Conservation (phyloP, 1,284 basidiomycete species). For the Entoloma clypeatum region DNA sequence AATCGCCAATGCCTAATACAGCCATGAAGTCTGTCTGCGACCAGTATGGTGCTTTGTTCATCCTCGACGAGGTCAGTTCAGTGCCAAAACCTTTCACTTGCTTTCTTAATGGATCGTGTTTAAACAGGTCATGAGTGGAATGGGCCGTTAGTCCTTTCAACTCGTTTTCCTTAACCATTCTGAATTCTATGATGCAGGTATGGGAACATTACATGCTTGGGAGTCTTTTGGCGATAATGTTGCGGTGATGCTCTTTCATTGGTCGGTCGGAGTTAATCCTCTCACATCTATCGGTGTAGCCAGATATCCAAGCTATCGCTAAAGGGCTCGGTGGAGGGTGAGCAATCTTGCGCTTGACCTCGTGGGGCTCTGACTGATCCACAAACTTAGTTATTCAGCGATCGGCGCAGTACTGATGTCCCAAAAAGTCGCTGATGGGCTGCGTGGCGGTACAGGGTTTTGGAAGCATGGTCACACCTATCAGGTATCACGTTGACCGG, state of each 20-base stretch:
- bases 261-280: neutral
- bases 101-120: constrained; percentile 1
- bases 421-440: constrained; percentile 65
- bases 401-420: constrained; percentile 79
- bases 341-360: constrained; percentile 19
- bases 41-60: constrained; percentile 82
- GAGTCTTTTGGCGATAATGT: constrained; percentile 74
- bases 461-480: constrained; percentile 88
- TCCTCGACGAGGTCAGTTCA: constrained; percentile 65
- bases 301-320: constrained; percentile 82
- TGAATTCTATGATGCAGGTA: constrained; percentile 41
- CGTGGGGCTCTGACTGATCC: constrained; percentile 9
- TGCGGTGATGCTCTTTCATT: constrained; percentile 30
- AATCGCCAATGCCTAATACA: constrained; percentile 2
- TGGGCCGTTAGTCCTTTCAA: constrained; percentile 63
- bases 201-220: constrained; percentile 86
- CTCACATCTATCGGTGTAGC: constrained; percentile 28
- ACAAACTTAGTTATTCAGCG: constrained; percentile 61
- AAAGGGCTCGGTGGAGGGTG: constrained; percentile 86
- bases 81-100: neutral
- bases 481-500: constrained; percentile 43
- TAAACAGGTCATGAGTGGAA: constrained; percentile 62
- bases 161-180: constrained; percentile 5
- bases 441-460: constrained; percentile 61
- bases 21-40: constrained; percentile 87